A percentile compares a stretch with the other conserved stretches of the same genome.
These are phyloP conservation scores for Penicillium sp. DNA, from an alignment of 2,329 filamentous ascomycete genomes.

Conservation along the genomic window DNA sequence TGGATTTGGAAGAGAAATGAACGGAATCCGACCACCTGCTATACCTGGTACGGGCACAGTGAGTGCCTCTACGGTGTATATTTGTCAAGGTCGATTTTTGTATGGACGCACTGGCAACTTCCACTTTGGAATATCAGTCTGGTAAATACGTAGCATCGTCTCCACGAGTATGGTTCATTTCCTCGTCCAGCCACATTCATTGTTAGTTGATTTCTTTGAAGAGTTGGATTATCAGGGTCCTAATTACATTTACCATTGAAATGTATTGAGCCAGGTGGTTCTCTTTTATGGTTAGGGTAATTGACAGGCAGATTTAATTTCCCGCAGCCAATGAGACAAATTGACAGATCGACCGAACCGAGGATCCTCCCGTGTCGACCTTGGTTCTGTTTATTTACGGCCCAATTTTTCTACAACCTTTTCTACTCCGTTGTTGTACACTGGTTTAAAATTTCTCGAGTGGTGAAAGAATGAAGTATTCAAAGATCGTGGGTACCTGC, in stretches of 20 bases:
- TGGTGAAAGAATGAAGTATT: background rate
- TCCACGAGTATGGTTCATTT: constrained; percentile 7
- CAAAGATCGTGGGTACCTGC: constrained; percentile 1
- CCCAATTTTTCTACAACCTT: background rate
- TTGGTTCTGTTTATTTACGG: constrained; percentile 8
- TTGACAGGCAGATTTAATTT: constrained; percentile 1
- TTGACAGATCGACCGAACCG: constrained; percentile 8
- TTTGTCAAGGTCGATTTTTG: background rate
- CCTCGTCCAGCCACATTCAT: background rate
- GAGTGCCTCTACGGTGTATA: background rate
- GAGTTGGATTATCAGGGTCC: background rate
- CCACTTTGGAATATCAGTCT: background rate
- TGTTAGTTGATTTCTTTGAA: background rate
- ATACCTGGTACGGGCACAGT: background rate
- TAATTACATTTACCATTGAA: background rate
- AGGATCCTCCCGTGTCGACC: constrained; percentile 7
- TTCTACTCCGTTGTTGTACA: no score
- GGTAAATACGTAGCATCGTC: constrained; percentile 15
- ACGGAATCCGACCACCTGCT: background rate
- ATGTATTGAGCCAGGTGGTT: background rate
- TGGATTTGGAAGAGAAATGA: constrained; percentile 27
- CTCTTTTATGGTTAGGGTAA: background rate
- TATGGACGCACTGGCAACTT: background rate
- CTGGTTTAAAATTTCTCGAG: background rate
- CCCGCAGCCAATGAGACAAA: constrained; percentile 5